Evolutionary conservation across 345 rosid genomes (phyloP).

Genomic region (Populus nigra): DNA sequence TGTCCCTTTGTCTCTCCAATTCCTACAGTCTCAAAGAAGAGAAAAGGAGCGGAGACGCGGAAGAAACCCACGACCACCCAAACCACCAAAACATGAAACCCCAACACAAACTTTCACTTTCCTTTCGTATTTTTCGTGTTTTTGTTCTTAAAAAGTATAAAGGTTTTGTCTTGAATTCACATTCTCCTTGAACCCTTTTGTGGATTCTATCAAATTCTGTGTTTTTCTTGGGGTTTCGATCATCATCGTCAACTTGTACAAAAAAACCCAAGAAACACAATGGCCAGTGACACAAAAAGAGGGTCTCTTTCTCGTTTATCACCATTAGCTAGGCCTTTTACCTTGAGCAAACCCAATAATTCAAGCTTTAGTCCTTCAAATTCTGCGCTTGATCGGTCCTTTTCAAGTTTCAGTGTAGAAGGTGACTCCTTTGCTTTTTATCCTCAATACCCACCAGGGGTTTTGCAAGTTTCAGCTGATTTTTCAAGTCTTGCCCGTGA

Average conservation of each 20-base stretch:
- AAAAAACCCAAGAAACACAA: not conserved
- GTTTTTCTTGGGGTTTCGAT: not conserved
- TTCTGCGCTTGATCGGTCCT: not conserved
- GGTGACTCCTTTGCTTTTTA: not conserved
- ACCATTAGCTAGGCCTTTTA: conserved; percentile 42
- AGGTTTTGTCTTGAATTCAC: not conserved
- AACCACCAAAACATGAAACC: not conserved
- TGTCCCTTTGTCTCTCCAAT: not conserved
- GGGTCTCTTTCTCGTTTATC: conserved; percentile 34
- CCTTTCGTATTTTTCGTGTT: not conserved
- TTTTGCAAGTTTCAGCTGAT: not conserved
- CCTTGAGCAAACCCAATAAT: conserved; percentile 17
- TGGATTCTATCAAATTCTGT: not conserved
- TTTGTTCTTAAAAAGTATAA: not conserved
- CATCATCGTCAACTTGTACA: not conserved
- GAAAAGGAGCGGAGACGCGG: not conserved
- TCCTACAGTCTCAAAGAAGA: not conserved
- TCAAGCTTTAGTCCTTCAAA: not conserved
- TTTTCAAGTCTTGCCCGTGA: not conserved
- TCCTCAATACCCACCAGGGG: not conserved
- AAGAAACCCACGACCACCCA: not conserved
- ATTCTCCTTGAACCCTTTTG: not conserved
- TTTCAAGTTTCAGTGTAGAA: not conserved
- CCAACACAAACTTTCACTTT: not conserved
- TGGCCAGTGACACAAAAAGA: not conserved